phyloP scores from a whole-genome alignment of 345 rosid species.

The Boechera divaricarpa region DNA sequence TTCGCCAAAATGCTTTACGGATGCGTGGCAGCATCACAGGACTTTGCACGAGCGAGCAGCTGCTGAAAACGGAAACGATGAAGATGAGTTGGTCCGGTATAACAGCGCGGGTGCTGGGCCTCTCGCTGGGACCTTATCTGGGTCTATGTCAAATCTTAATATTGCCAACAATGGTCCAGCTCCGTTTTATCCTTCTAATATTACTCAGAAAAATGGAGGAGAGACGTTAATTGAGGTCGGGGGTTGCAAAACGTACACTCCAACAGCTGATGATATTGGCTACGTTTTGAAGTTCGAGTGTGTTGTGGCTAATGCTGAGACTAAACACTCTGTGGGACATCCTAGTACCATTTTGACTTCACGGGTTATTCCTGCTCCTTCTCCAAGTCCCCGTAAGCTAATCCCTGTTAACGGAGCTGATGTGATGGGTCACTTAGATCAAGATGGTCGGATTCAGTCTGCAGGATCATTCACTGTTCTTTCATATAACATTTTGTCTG shows the following conservation, averaged over 20 bases:
- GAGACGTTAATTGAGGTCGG: constrained; percentile 95
- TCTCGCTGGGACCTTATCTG: constrained; percentile 60
- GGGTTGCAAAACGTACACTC: constrained; percentile 84
- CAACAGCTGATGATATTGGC: constrained; percentile 91
- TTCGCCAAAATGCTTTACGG: constrained; percentile 87
- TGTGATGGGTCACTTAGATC: constrained; percentile 71
- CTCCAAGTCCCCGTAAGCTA: constrained; percentile 85
- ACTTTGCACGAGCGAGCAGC: constrained; percentile 94
- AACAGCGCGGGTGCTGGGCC: constrained; percentile 76
- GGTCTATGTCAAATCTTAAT: constrained; percentile 66
- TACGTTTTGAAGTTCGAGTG: constrained; percentile 95
- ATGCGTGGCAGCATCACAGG: constrained; percentile 99
- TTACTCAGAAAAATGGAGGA: constrained; percentile 74
- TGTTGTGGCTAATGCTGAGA: constrained; percentile 80
- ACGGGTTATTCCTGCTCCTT: constrained; percentile 97
- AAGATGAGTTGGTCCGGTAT: constrained; percentile 79
- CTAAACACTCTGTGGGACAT: constrained; percentile 68
- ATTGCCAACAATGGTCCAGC: constrained; percentile 69
- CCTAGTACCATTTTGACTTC: constrained; percentile 75
- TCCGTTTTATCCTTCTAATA: constrained; percentile 75
- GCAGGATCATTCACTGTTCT: constrained; percentile 91
- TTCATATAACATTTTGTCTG: constrained; percentile 93
- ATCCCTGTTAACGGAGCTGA: constrained; percentile 78
- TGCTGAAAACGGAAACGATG: constrained; percentile 86
- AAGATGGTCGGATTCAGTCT: constrained; percentile 73